Evolutionary conservation across 768 basidiomycete genomes (phyloP).

Genomic region (Mycena galopus): DNA sequence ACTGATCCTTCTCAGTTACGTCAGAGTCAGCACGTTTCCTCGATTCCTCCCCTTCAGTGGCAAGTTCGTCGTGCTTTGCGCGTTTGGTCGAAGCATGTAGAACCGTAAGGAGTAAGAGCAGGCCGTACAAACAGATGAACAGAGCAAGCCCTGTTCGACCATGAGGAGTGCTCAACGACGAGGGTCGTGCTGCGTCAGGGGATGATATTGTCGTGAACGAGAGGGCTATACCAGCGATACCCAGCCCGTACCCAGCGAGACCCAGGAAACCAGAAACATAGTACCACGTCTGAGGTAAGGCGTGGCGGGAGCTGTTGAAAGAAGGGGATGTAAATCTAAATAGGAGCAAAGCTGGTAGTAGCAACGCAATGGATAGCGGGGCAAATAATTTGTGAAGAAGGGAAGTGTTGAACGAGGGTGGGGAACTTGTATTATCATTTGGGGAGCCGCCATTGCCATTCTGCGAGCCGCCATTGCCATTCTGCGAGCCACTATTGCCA

Average conservation of each 20-base stretch:
- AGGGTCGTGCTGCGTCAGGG: constrained; percentile 40
- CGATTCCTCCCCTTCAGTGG: constrained; percentile 25
- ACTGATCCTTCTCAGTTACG: constrained; percentile 45
- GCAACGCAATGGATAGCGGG: constrained; percentile 57
- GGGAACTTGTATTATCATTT: background rate
- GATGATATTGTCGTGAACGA: constrained; percentile 67
- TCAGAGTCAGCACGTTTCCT: constrained; percentile 41
- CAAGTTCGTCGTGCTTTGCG: constrained; percentile 33
- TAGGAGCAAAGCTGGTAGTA: constrained; percentile 52
- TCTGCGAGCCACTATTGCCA: constrained; percentile 9
- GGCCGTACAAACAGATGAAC: constrained; percentile 70
- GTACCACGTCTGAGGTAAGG: constrained; percentile 39
- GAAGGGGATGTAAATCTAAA: constrained; percentile 48
- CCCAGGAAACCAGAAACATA: constrained; percentile 55
- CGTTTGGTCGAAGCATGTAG: constrained; percentile 20
- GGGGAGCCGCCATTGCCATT: background rate
- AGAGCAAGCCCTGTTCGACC: constrained; percentile 75
- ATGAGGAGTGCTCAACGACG: constrained; percentile 68
- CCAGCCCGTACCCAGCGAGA: constrained; percentile 44
- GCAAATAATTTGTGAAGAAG: constrained; percentile 60
- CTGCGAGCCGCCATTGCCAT: constrained; percentile 13
- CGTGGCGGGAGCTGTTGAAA: constrained; percentile 33
- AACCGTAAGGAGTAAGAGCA: constrained; percentile 57
- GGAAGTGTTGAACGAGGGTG: constrained; percentile 50
- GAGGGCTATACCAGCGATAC: constrained; percentile 44